These are phyloP conservation scores for Colletotrichum gigasporum DNA, from an alignment of 2,329 filamentous ascomycete species.

Conservation along the genomic window DNA sequence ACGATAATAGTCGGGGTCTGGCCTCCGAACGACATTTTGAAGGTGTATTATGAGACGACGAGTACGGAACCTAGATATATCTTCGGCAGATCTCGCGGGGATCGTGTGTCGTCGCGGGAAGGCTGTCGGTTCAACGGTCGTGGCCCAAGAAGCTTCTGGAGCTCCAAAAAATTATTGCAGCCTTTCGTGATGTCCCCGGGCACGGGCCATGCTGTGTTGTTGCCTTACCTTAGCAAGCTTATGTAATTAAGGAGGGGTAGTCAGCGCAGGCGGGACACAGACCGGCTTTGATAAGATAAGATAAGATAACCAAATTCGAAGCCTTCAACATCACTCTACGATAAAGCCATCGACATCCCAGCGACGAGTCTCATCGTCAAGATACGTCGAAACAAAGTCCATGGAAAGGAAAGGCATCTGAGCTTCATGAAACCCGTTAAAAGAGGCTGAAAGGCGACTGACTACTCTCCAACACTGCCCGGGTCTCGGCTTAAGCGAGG, in stretches of 20 bases:
- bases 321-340: too few species aligned
- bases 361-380: too few species aligned
- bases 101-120: conserved; percentile 23
- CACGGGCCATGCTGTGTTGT: conserved; percentile 33
- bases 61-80: not conserved
- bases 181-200: conserved; percentile 42
- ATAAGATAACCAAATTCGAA: too few species aligned
- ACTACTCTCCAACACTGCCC: too few species aligned
- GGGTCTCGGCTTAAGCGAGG: too few species aligned
- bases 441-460: too few species aligned
- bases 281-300: too few species aligned
- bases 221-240: conserved; percentile 28
- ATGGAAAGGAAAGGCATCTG: too few species aligned
- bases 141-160: conserved; percentile 49
- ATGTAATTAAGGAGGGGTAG: conserved; percentile 33
- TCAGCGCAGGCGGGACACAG: too few species aligned
- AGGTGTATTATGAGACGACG: not conserved
- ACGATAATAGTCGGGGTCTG: conserved; percentile 98
- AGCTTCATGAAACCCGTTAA: too few species aligned
- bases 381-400: too few species aligned
- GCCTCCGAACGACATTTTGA: conserved; percentile 91
- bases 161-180: conserved; percentile 63
- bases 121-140: conserved; percentile 28
- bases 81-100: not conserved
- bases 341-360: too few species aligned